phyloP scores from a whole-genome alignment of 495 filamentous ascomycete genomes.

The Tuber umbilicatum region DNA sequence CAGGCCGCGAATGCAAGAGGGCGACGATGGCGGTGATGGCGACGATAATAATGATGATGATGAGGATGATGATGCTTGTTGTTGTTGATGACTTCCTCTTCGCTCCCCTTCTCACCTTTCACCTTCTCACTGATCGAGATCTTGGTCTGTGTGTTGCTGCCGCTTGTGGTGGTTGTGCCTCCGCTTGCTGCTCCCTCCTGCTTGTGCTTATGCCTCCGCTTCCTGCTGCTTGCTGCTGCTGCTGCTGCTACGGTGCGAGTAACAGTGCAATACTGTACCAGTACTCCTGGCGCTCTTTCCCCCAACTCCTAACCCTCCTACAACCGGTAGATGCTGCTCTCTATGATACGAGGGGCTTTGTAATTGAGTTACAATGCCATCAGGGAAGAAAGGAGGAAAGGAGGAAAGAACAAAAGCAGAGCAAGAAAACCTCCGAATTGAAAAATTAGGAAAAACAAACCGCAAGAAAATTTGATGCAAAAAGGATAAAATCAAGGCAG shows the following conservation, averaged over 20 bases:
- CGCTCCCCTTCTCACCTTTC: neutral
- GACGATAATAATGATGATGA: neutral
- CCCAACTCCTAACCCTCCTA: neutral
- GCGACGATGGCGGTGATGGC: neutral
- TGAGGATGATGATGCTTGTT: neutral
- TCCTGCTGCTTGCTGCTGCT: neutral
- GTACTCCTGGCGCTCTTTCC: neutral
- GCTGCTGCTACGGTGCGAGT: neutral
- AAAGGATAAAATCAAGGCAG: neutral
- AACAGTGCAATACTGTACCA: neutral
- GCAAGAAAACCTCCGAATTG: neutral
- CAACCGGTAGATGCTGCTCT: neutral
- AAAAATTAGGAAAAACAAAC: neutral
- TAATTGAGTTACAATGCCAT: neutral
- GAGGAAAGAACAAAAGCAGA: neutral
- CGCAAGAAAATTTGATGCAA: neutral
- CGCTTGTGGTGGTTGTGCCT: neutral
- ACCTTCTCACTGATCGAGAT: neutral
- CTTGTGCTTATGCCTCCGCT: constrained; percentile 3
- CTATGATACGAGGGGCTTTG: neutral
- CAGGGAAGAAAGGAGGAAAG: neutral
- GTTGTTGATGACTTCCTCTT: neutral
- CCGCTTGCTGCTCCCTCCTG: neutral
- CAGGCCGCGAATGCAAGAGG: neutral
- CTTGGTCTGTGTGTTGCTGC: neutral